A percentile compares a stretch with the other conserved stretches of the same genome.
These are phyloP conservation scores for Fusarium begoniae DNA, from an alignment of 2,329 filamentous ascomycete genomes.

Conservation along the genomic window DNA sequence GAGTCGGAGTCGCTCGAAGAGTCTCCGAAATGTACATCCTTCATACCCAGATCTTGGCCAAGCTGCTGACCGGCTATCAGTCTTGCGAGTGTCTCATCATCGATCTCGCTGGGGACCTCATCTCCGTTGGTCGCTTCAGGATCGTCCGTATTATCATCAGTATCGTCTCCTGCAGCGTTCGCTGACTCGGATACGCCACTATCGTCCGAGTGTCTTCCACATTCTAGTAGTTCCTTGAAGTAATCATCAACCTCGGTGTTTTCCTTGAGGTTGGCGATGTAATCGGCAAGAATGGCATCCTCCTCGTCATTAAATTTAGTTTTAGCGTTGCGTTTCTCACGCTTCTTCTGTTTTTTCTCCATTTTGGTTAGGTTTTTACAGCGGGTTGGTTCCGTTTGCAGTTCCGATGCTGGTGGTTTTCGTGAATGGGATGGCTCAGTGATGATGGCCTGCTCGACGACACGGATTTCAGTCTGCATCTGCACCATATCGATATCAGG, in stretches of 20 bases:
- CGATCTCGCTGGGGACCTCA: conserved; percentile 33
- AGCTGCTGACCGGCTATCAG: conserved; percentile 38
- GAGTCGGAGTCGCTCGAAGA: conserved; percentile 28
- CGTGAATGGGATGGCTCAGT: conserved; percentile 3
- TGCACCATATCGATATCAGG: conserved; percentile 36
- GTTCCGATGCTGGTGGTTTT: background rate
- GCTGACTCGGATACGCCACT: conserved; percentile 53
- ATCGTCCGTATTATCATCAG: conserved; percentile 6
- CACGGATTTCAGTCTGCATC: conserved; percentile 48
- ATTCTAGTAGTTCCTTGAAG: conserved; percentile 16
- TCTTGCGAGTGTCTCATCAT: conserved; percentile 40
- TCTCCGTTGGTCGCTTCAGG: conserved; percentile 9
- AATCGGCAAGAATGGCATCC: conserved; percentile 71
- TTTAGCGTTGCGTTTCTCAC: conserved; percentile 31
- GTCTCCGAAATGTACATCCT: conserved; percentile 28
- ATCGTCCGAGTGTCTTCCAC: conserved; percentile 15
- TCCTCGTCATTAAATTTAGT: conserved; percentile 50
- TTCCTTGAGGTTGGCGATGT: conserved; percentile 72
- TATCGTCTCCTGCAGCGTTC: conserved; percentile 47
- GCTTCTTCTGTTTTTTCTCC: conserved; percentile 29
- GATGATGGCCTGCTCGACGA: conserved; percentile 40
- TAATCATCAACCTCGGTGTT: conserved; percentile 61
- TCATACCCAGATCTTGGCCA: conserved; percentile 30
- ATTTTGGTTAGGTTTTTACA: conserved; percentile 7
- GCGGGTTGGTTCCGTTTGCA: background rate